Conservation (phyloP, 2,329 filamentous ascomycete species). For the Didymella exigua region DNA sequence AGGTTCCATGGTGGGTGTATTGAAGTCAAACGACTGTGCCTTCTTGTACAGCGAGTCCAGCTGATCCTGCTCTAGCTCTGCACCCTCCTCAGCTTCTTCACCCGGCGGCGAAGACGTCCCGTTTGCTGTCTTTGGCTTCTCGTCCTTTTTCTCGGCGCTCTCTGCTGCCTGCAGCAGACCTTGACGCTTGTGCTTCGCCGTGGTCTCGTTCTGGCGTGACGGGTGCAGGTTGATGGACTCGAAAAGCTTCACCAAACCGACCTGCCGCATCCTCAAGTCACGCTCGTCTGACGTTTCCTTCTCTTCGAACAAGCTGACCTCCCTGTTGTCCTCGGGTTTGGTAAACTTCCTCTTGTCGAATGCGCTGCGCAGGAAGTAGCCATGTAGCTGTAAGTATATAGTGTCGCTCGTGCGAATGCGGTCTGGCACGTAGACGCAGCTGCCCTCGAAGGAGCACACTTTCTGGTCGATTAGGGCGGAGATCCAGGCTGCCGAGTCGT, state of each 20-base stretch:
- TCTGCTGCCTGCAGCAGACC: slow-evolving; percentile 87
- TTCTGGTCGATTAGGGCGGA: slow-evolving; percentile 90
- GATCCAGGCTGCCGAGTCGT: slow-evolving; percentile 88
- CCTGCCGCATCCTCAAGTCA: slow-evolving; percentile 79
- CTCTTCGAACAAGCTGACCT: slow-evolving; percentile 77
- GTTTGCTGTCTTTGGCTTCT: slow-evolving; percentile 42
- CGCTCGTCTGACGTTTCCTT: slow-evolving; percentile 87
- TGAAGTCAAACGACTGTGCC: slow-evolving; percentile 95
- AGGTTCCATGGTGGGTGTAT: slow-evolving; percentile 84
- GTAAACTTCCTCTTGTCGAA: slow-evolving; percentile 71
- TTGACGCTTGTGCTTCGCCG: slow-evolving; percentile 79
- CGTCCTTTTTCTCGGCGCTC: slow-evolving; percentile 73
- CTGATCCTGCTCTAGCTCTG: slow-evolving; percentile 93
- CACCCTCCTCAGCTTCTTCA: slow-evolving; percentile 77
- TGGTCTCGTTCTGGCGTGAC: slow-evolving; percentile 72
- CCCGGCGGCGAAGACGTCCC: slow-evolving; percentile 61
- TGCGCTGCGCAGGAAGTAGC: slow-evolving; percentile 73
- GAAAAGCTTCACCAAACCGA: slow-evolving; percentile 85
- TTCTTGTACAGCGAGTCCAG: slow-evolving; percentile 94
- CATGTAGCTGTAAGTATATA: slow-evolving; percentile 85
- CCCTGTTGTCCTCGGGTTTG: slow-evolving; percentile 70
- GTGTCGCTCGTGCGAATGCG: slow-evolving; percentile 87
- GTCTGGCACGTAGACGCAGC: slow-evolving; percentile 88
- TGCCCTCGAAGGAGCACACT: slow-evolving; percentile 83
- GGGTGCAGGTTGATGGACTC: slow-evolving; percentile 86